Evolutionary conservation across 768 basidiomycete genomes (phyloP), one percentile per base, ranked within the genome.

Genomic region (Psilocybe cyanescens): DNA sequence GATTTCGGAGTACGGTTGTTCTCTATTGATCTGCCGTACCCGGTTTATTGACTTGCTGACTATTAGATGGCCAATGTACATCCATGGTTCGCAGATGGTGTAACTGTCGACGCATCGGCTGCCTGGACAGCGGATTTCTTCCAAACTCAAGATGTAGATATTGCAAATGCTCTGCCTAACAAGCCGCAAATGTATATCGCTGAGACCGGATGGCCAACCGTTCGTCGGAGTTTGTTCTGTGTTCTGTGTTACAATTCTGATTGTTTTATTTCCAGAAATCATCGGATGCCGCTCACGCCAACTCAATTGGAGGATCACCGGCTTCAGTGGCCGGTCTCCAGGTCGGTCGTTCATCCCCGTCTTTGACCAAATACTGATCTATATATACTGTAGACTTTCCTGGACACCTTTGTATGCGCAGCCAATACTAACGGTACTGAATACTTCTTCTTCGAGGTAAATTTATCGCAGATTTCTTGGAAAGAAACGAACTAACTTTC

Each of bases 381-480:
- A 49, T 19, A 49, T 28, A 39, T 33, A 61, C 2, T 6, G 14
- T 57, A 98, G 84, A 85, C 71, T 16, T 99, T 93, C 82, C 70
- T 99, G 61, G 81, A 99, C 71, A 86, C 83, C 0, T 99, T 94
- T 66, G 87, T 95, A 7, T 99, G 97, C 69, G 83, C 86, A 70
- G 91, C 96, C 0, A 97, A 95, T 72, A 62, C 72, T 16, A 95
- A 95, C 63, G 84, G 84, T 11, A 95, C 92, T 0, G 79, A 85
- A 14, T 97, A 97, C 77, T 97, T 95, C 83, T 96, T 85, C 79
- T 94, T 94, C 61, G 91, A 91, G 81, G 85, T 85, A 50, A 12
- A 80, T 74, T 41, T 55, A 16, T 57, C 29, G 37, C 49, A 31
- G 7, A 49, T 29, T 48, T 57, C 45, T 59, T 9, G 24, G 62